Base-by-base conservation (phyloP, 192 early-diverging fungal genomes). In the Coemansia furcata region DNA sequence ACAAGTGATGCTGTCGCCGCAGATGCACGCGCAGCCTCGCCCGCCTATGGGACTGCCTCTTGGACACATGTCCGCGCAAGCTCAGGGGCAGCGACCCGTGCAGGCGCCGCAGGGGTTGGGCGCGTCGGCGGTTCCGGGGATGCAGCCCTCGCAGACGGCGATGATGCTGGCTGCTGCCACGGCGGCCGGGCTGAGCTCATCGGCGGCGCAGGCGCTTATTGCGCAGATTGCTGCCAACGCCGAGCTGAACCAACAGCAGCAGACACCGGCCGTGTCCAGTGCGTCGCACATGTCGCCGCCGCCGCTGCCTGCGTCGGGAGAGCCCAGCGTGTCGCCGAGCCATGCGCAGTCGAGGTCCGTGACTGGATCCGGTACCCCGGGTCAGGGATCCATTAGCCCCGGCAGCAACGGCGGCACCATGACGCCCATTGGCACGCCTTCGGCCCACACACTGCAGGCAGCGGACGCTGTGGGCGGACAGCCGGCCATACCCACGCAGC, bases 91-190 rank as follows among this genome's bases (percentile, higher is more conserved):
- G 30, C 42, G 44, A 3, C 50, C 77, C 14, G 62, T 64, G 50
- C 40, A 44, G 66, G 69, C 58, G 21, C 47, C 64, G 19, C 64
- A 58, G 66, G 46, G 43, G 30, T 32, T 54, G 29, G 50, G 50
- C 2, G 50, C 66, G 5, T 62, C 50, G 15, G 11, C 62, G 19
- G 17, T 49, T 39, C 36, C 60, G 17, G 64, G 68, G 23, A 71
- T 76, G 66, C 78, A 80, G 67, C 37, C 66, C 29, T 44, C 68
- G 38, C 73, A 74, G 60, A 73, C 75, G 38, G 73, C 66, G 36
- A 75, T 80, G 78, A 74, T 80, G 78, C 33, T 80, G 44, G 73
- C 69, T 0, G 73, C 78, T 1, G 78, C 73, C 2, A 57, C 69
- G 4, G 78, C 78, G 0, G 78, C 78, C 1, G 78, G 78, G 6